Evolutionary conservation across 495 filamentous ascomycete genomes (phyloP).

Genomic region (Hypomontagnella monticulosa): DNA sequence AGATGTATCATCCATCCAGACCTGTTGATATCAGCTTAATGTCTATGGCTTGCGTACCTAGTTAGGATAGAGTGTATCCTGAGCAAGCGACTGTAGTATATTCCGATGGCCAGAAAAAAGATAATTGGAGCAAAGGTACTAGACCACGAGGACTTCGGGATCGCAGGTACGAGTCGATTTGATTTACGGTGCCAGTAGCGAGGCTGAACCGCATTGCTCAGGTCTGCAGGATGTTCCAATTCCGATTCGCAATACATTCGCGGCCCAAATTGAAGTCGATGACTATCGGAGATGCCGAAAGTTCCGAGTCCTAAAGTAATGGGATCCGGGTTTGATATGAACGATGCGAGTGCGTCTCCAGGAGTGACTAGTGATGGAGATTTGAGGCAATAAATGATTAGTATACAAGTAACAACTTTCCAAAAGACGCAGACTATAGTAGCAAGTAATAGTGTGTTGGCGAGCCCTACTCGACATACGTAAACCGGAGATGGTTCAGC

Average conservation of each 20-base stretch:
- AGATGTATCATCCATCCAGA: no score
- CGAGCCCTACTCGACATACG: constrained; percentile 21
- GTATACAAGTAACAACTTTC: neutral
- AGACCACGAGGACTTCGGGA: constrained; percentile 6
- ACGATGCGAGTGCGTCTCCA: constrained; percentile 29
- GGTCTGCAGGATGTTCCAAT: neutral
- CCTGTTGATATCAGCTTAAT: no score
- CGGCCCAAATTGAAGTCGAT: constrained; percentile 10
- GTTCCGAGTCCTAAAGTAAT: constrained; percentile 22
- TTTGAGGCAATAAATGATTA: constrained; percentile 1
- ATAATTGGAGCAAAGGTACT: neutral
- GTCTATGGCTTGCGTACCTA: no score
- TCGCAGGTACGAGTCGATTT: neutral
- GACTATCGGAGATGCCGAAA: constrained; percentile 12
- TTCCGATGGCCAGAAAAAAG: neutral
- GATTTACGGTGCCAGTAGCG: neutral
- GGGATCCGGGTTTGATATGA: constrained; percentile 27
- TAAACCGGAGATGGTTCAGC: neutral
- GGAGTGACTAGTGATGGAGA: constrained; percentile 16
- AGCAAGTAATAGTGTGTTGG: constrained; percentile 5
- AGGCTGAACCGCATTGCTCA: neutral
- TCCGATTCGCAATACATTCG: neutral
- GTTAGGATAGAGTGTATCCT: no score
- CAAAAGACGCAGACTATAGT: constrained; percentile 15
- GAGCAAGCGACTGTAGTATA: neutral